Base-by-base conservation (phyloP, 495 filamentous ascomycete species). In the Daldinia childiae region DNA sequence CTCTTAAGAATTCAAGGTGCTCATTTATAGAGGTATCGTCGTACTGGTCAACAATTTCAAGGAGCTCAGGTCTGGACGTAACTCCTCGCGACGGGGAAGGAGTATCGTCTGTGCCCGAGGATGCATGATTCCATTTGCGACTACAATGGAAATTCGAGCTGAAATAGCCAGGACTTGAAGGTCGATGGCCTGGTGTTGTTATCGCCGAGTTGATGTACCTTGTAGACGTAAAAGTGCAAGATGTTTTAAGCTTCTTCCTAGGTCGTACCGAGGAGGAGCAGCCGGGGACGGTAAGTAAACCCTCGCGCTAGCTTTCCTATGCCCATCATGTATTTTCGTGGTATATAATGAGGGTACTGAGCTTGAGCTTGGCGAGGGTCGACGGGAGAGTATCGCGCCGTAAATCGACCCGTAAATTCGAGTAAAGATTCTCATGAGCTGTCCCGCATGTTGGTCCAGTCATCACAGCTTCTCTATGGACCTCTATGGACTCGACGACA, bases 331-430 rank as follows among this genome's bases (percentile, higher is more conserved):
- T 59, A 64, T 58, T 54, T 64, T 56, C 39, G 65, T 36, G 36
- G 62, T 54, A 63, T 54, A 58, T 45, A 55, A 43, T 9, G 64
- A 63, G 57, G 48, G 36, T 21, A 24, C 41, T 57, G 65, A 78
- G 62, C 66, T 69, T 70, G 73, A 75, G 64, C 55, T 77, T 73
- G 72, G 76, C 69, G 75, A 77, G 71, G 78, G 76, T 76, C 79
- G 79, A 77, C 70, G 74, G 68, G 78, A 74, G 71, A 79, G 76
- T 73, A 84, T 79, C 73, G 81, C 78, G 81, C 83, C 81, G 81
- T 80, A 83, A 81, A 81, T 81, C 80, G 81, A 82, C 79, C 82
- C 79, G 76, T 86, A 81, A 78, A 84, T 82, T 82, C 80, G 81
- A 76, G 76, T 82, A 67, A 80, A 76, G 79, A 82, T 78, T 84